Evolutionary conservation across 129 eudicot genomes (phyloP).

Genomic region (Chrysanthemum makinoi): DNA sequence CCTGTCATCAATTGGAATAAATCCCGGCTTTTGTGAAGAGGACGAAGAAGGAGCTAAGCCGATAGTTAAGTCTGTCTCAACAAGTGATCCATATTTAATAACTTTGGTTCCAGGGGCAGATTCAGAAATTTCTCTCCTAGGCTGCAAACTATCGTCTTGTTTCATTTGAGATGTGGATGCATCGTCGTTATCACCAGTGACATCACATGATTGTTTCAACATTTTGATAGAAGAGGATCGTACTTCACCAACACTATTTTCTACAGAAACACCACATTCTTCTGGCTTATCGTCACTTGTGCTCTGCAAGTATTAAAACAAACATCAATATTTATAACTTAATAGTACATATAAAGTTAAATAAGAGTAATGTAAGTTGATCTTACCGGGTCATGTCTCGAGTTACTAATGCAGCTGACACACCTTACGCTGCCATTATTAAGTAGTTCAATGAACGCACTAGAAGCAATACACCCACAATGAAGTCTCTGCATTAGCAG

Average conservation of each 20-base stretch:
- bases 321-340: conserved; percentile 20
- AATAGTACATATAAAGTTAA: not conserved
- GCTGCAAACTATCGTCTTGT: conserved; percentile 41
- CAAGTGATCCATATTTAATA: conserved; percentile 34
- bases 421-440: conserved; percentile 81
- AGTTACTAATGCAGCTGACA: conserved; percentile 45
- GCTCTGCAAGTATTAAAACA: conserved; percentile 43
- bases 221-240: conserved; percentile 32
- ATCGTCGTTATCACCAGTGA: conserved; percentile 22
- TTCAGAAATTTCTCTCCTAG: conserved; percentile 33
- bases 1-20: conserved; percentile 13
- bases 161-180: conserved; percentile 39
- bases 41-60: conserved; percentile 57
- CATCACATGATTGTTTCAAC: conserved; percentile 33
- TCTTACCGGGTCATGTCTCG: conserved; percentile 50
- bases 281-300: conserved; percentile 45
- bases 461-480: conserved; percentile 97
- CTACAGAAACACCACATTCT: conserved; percentile 37
- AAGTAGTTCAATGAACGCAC: conserved; percentile 67
- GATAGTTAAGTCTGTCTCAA: conserved; percentile 72
- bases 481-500: conserved; percentile 70
- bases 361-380: conserved; percentile 16
- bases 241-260: conserved; percentile 39
- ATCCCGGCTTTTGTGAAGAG: conserved; percentile 39
- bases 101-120: no score